Evolutionary conservation across 2,329 filamentous ascomycete species (phyloP), one percentile per base, ranked within the genome.

Genomic region (Phaeophleospora eucalypticola): DNA sequence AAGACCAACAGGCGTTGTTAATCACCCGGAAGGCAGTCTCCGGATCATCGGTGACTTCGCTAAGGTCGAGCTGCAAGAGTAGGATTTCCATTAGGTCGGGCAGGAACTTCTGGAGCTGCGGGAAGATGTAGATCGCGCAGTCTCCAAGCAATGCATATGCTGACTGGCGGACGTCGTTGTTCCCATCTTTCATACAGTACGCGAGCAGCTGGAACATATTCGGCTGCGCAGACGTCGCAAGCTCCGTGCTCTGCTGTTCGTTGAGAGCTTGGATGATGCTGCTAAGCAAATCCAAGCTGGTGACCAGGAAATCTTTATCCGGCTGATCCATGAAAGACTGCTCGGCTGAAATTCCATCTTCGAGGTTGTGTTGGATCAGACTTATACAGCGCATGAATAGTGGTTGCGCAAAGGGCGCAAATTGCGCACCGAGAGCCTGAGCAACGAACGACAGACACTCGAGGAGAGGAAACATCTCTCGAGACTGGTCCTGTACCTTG

Each of bases 1-100:
- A 84, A 4, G 90, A 94, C 93, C 93, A 98, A 71, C 91, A 97
- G 17, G 93, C 91, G 65, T 98, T 98, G 77, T 97, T 98, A 49
- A 97, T 83, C 21, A 97, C 90, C 50, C 89, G 89, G 66, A 95
- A 96, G 12, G 83, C 84, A 15, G 81, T 86, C 54, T 95, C 88
- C 51, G 89, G 86, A 58, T 94, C 88, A 51, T 90, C 86, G 45
- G 77, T 77, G 51, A 89, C 85, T 56, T 70, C 62, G 12, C 58
- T 61, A 32, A 95, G 74, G 56, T 97, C 90, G 20, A 98, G 80
- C 65, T 97, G 90, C 59, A 83, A 81, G 54, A 96, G 79, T n/a
- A 96, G 72, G 40, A 91, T 82, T 0, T 88, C 86, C 64, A 97
- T 72, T 45, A 97, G 77, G 10, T 76, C 80, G 2, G 80, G 77